Evolutionary conservation across 495 filamentous ascomycete genomes (phyloP).

Genomic region (Zalerion maritima): DNA sequence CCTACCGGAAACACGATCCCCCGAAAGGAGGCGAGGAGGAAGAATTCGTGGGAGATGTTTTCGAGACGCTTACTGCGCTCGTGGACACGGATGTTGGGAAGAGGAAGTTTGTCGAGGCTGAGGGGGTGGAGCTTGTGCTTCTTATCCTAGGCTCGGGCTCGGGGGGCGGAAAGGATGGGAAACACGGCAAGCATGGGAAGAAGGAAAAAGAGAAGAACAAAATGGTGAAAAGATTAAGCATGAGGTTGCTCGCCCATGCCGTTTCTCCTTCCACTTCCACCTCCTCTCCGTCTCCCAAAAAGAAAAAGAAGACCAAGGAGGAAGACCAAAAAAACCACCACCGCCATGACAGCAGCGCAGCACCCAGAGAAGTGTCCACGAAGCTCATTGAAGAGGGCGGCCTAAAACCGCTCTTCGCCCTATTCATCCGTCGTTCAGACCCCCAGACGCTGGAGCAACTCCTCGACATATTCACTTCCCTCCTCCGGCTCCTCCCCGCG

Average conservation of each 20-base stretch:
- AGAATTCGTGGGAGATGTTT: constrained; percentile 87
- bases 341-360: constrained; percentile 53
- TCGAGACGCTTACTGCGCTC: constrained; percentile 66
- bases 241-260: constrained; percentile 78
- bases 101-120: constrained; percentile 68
- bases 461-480: constrained; percentile 72
- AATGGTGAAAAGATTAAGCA: constrained; percentile 58
- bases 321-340: constrained; percentile 50
- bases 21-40: constrained; percentile 77
- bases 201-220: constrained; percentile 42
- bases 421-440: constrained; percentile 85
- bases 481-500: constrained; percentile 66
- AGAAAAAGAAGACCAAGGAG: constrained; percentile 63
- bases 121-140: constrained; percentile 80
- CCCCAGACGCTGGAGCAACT: constrained; percentile 63
- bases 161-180: no score
- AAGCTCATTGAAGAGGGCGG: constrained; percentile 71
- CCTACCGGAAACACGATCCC: constrained; percentile 86
- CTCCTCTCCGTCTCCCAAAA: no score
- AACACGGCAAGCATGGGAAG: no score
- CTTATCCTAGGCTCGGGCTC: constrained; percentile 77
- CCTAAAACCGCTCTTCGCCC: constrained; percentile 66
- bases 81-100: constrained; percentile 68
- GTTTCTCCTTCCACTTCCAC: constrained; percentile 32
- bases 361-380: constrained; percentile 45